These are phyloP conservation scores for Sambucus nigra DNA, from an alignment of 129 eudicot genomes.

Conservation along the genomic window DNA sequence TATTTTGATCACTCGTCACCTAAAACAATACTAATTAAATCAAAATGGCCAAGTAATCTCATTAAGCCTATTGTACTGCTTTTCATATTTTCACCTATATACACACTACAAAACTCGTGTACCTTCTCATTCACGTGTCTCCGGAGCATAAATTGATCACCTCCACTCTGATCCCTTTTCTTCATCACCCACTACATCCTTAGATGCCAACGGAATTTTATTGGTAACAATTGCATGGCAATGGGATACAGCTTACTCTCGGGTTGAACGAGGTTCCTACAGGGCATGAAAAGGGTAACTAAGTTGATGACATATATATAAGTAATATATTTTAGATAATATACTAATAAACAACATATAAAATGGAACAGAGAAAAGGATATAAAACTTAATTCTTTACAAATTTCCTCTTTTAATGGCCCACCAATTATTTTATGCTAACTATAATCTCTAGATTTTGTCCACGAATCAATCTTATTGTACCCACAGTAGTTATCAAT, in stretches of 20 bases:
- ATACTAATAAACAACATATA: background rate
- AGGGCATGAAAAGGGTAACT: background rate
- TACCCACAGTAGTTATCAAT: too few species aligned
- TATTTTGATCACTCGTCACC: too few species aligned
- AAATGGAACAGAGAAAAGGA: background rate
- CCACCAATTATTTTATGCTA: too few species aligned
- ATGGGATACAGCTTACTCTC: slow-evolving; percentile 33
- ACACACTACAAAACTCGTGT: slow-evolving; percentile 22
- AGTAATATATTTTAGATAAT: background rate
- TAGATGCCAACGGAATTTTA: slow-evolving; percentile 12
- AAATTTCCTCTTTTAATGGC: too few species aligned
- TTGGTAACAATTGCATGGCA: slow-evolving; percentile 20
- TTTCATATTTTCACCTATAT: background rate
- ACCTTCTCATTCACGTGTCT: slow-evolving; percentile 5
- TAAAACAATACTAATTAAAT: too few species aligned
- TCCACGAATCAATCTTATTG: too few species aligned
- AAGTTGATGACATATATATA: background rate
- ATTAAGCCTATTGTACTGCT: background rate
- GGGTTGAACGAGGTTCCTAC: slow-evolving; percentile 60
- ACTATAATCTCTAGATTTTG: too few species aligned
- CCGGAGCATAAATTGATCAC: slow-evolving; percentile 23
- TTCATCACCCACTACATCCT: slow-evolving; percentile 13
- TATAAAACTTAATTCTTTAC: background rate
- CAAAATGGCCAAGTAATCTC: too few species aligned
- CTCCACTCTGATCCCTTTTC: slow-evolving; percentile 27